Evolutionary conservation across 345 rosid species (phyloP), one percentile per base, ranked within the genome.

Genomic region (Crucihimalaya himalaica): DNA sequence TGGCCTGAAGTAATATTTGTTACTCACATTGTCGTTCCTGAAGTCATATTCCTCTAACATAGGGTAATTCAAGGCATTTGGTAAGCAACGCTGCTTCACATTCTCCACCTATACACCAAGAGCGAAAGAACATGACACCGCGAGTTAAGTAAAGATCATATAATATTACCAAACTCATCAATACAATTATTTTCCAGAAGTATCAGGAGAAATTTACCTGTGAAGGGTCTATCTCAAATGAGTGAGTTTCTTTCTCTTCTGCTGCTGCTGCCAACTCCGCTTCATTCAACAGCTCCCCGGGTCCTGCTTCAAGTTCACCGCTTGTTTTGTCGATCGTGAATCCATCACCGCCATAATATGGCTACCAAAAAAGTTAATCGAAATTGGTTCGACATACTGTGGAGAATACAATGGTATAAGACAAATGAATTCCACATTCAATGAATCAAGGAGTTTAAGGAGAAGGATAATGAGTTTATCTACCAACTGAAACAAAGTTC

Each of bases 11-110:
- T 18, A 45, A 39, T 54, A 64, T 31, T 19, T 40, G 68, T 66
- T 71, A 16, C 97, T 81, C 75, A 92, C 99, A 31, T 90, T 84
- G 80, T 92, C 98, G 80, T 95, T 90, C 78, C 90, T 83, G 81
- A 92, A 95, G 76, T 92, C 98, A 60, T 95, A 95, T 81, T 92
- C 99, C 84, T 95, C 99, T 83, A 95, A 78, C 99, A 95, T 92
- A 40, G 99, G 99, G 84, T 92, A 92, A 76, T 95, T 95, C 73
- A 92, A 82, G 60, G 92, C 98, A 86, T 88, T 88, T 19, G 99
- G 96, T 86, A 95, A 83, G 88, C 99, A 95, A 9, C 90, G 92
- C 74, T 95, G 96, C 83, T 95, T 95, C 65, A 95, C 97, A 81
- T 86, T 90, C 83, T 95, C 98, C 73, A 95, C 99, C 99, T 95